Percentiles rank a stretch among this genome's conserved stretches.
phyloP scores from a whole-genome alignment of 1,284 basidiomycete genomes.

The Testicularia cyperi region DNA sequence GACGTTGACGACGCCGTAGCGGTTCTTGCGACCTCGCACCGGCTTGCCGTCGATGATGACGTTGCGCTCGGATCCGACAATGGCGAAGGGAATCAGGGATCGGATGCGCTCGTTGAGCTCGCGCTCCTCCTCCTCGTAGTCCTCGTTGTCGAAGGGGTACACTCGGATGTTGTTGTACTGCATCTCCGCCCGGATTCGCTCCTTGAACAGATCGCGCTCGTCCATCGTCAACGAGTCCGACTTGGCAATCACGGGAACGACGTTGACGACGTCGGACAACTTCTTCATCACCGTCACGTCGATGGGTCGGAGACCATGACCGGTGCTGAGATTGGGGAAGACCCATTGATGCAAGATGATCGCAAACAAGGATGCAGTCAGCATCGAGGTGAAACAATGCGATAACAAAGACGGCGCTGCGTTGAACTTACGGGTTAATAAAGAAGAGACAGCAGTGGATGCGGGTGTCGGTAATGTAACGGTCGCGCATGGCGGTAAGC shows the following conservation, averaged over 20 bases:
- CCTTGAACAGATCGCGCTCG: conserved; percentile 89
- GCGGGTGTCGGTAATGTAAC: conserved; percentile 95
- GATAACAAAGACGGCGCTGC: too few species aligned
- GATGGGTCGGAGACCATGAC: conserved; percentile 64
- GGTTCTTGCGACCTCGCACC: conserved; percentile 92
- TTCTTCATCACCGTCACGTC: conserved; percentile 99
- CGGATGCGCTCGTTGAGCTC: conserved; percentile 87
- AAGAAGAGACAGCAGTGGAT: conserved; percentile 99
- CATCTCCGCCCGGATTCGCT: conserved; percentile 90
- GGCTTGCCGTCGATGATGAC: conserved; percentile 94
- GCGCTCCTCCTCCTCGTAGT: conserved; percentile 85
- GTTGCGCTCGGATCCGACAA: conserved; percentile 90
- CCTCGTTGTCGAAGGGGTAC: conserved; percentile 96
- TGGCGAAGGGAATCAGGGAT: conserved; percentile 92
- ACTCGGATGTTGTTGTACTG: conserved; percentile 88
- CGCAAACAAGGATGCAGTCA: too few species aligned
- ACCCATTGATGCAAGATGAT: too few species aligned
- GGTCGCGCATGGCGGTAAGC: conserved; percentile 96
- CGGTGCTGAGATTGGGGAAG: conserved; percentile 65
- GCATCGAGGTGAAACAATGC: too few species aligned
- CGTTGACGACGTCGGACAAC: conserved; percentile 95
- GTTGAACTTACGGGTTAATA: conserved; percentile 69
- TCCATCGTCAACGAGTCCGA: conserved; percentile 91
- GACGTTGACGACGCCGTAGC: conserved; percentile 97
- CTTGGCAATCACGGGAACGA: conserved; percentile 98